Conservation (phyloP, 2,329 filamentous ascomycete genomes). For the Fusarium protoensiforme region DNA sequence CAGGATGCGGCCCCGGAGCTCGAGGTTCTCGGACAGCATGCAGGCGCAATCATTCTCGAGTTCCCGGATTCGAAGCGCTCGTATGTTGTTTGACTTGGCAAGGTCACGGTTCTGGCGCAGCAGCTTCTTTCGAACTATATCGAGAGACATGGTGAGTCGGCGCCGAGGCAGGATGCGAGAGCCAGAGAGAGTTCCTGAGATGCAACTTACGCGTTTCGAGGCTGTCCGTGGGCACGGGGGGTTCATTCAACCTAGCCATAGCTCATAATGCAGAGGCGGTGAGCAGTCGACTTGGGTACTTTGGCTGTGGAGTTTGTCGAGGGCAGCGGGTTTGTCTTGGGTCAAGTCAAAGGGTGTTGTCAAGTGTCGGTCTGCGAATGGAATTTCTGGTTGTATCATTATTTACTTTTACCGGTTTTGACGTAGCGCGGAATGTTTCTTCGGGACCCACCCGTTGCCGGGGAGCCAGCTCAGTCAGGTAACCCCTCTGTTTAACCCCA, state of each 20-base stretch:
- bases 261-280: conserved; percentile 50
- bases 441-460: conserved; percentile 43
- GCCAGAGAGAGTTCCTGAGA: conserved; percentile 15
- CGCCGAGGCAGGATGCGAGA: neutral
- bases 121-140: conserved; percentile 79
- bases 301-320: conserved; percentile 30
- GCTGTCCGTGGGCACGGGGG: conserved; percentile 73
- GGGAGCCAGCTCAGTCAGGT: conserved; percentile 27
- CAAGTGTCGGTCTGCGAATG: conserved; percentile 37
- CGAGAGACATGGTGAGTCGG: conserved; percentile 31
- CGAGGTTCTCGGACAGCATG: conserved; percentile 82
- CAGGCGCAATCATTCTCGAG: conserved; percentile 81
- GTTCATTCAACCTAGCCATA: conserved; percentile 87
- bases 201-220: conserved; percentile 74
- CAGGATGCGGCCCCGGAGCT: conserved; percentile 76
- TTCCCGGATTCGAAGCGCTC: conserved; percentile 80
- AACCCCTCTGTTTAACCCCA: conserved; percentile 44
- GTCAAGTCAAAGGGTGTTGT: conserved; percentile 36
- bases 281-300: conserved; percentile 3
- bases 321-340: conserved; percentile 19
- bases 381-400: conserved; percentile 46
- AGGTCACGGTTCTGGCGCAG: conserved; percentile 87
- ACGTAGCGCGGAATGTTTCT: conserved; percentile 32
- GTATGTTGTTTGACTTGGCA: conserved; percentile 80
- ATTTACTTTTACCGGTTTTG: conserved; percentile 49